Base-by-base conservation (phyloP, 23 red algal species). In the Gracilaria gracilis region DNA sequence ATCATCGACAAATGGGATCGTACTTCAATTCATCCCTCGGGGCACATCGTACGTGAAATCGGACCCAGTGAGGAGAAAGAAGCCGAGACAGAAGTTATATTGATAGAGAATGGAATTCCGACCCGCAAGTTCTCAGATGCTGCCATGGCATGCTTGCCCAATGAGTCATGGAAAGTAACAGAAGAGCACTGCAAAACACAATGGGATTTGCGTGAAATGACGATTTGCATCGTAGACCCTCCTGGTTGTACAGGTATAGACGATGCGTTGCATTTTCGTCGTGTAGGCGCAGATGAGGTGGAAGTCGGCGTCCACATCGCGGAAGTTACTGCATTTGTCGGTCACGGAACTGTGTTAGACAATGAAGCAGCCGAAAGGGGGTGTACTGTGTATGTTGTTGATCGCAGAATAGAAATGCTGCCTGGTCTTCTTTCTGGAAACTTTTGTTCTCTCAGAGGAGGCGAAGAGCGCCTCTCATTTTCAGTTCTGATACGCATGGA, bases 181-280 rank as follows among this genome's bases (percentile, higher is more conserved):
- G 83, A 86, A 79, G 93, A 95, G 61, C 86, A 81, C 55, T 33
- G 91, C 16, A 83, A 85, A 47, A 57, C 82, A 27, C 84, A 24
- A n/a, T 85, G 87, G 73, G 96, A 95, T 85, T 80, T 98, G 65
- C 86, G 93, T 20, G 84, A 80, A 49, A 59, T 44, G 86, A 93
- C 82, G 31, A 84, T 98, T 29, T 88, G 90, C 32, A 95, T 89
- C 24, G 92, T 98, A 48, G 96, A 98, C 80, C 96, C 96, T 37
- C 96, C 96, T 20, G 96, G 96, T 5, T 98, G 96, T 72, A 98
- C 96, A 5, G 96, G 95, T 69, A 98, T 98, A 73, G 96, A 98
- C 72, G 96, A 98, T 44, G 96, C 96, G 0, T 74, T 98, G 16
- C 95, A 97, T 79, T 97, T 87, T 38, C 86, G 91, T 61, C 77